A percentile compares a stretch with the other conserved stretches of the same genome.
Evolutionary conservation across 73 alveolate species (phyloP).

Genomic region (Stentor roeselii): DNA sequence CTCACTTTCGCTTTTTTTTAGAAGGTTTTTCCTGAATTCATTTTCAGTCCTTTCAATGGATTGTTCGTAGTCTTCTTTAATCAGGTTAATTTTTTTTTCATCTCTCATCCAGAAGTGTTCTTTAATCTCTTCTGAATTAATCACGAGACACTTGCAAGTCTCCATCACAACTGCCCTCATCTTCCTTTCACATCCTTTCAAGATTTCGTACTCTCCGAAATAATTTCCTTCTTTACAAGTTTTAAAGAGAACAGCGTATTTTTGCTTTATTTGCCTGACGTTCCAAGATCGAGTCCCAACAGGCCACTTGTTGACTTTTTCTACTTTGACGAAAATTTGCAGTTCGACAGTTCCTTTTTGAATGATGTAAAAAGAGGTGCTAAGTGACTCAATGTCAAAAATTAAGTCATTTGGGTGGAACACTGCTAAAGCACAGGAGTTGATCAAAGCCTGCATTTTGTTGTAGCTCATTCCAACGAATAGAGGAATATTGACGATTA

Average conservation of each 20-base stretch:
- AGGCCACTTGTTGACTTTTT: background rate
- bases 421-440: background rate
- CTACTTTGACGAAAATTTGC: background rate
- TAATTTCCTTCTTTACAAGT: background rate
- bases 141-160: background rate
- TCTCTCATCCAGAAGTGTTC: background rate
- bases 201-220: constrained; percentile 5
- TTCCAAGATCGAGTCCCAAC: constrained; percentile 12
- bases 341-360: constrained; percentile 49
- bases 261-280: background rate
- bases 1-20: too few species aligned
- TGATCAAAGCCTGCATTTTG: background rate
- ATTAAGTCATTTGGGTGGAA: constrained; percentile 39
- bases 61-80: background rate
- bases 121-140: background rate
- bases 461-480: background rate
- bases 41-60: background rate
- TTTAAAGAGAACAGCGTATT: background rate
- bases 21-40: background rate
- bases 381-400: constrained; percentile 38
- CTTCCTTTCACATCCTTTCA: background rate
- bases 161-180: background rate
- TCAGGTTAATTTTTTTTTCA: background rate
- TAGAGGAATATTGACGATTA: background rate
- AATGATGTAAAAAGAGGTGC: constrained; percentile 41